Evolutionary conservation across 2,329 filamentous ascomycete species (phyloP).

Genomic region (Cladophialophora carrionii): DNA sequence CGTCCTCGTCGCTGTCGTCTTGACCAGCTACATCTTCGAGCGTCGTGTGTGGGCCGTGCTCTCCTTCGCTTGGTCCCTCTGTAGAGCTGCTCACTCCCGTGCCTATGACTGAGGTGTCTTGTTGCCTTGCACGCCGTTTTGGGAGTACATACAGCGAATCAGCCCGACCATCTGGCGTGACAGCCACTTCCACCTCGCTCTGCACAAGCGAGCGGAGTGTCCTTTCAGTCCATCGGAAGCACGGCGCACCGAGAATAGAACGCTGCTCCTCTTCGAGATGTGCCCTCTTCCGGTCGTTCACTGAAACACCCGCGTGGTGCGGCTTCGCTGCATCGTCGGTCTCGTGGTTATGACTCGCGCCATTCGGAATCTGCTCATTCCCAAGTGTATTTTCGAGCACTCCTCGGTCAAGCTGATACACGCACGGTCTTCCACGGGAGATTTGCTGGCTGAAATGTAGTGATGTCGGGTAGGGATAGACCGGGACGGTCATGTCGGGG

Average conservation of each 20-base stretch:
- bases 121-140: not conserved
- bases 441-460: constrained; percentile 38
- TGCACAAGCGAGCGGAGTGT: constrained; percentile 26
- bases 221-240: constrained; percentile 34
- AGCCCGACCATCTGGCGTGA: constrained; percentile 36
- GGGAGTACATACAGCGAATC: constrained; percentile 32
- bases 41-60: not conserved
- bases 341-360: not conserved
- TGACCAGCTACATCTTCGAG: not conserved
- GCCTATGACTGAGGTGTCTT: not conserved
- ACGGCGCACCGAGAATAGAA: constrained; percentile 20
- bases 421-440: constrained; percentile 32
- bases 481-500: constrained; percentile 21
- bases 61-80: not conserved
- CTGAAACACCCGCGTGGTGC: not conserved
- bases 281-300: not conserved
- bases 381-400: not conserved
- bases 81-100: not conserved
- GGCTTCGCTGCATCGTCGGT: not conserved
- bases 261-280: constrained; percentile 13
- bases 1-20: not conserved
- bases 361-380: not conserved
- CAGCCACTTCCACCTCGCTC: constrained; percentile 35
- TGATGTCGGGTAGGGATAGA: constrained; percentile 30
- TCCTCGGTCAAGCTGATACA: constrained; percentile 25